Evolutionary conservation across 805 yeast genomes (phyloP), one percentile per base, ranked within the genome.

Genomic region (Priceomyces medius): DNA sequence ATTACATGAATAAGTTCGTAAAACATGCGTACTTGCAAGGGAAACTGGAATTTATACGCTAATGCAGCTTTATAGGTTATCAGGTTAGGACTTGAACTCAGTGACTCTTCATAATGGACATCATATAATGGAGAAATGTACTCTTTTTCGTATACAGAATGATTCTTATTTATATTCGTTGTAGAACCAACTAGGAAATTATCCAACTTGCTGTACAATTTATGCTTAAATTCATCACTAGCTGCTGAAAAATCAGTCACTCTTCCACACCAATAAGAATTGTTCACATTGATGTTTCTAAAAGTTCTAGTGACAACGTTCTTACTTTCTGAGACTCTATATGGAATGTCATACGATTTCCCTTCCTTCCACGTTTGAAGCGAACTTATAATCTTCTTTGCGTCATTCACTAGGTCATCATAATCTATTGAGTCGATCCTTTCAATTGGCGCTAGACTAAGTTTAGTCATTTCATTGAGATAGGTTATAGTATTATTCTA

Each of bases 11-110:
- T 56, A 47, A 64, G 50, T 44, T 68, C 69, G 47, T 64, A 57
- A 47, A 70, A 70, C 9, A 58, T 54, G 13, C 76, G 51, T 32
- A 50, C 54, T 28, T 57, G 57, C 43, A 69, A 51, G 2, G 73
- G 73, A 42, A 61, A 64, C 21, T 58, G 70, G 32, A 69, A 57
- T 43, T 57, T 53, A 49, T 70, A 70, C 41, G 51, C 53, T 19
- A 66, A 50, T 39, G 58, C 61, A 1, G 63, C 59, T 35, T 61
- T 41, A 48, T 70, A 69, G 6, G 64, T 47, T 14, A 27, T 35
- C 26, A 31, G 13, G 14, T 31, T 23, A 16, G 7, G n/a, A 26
- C 6, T 21, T 29, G 35, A 47, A 5, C 55, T 56, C 14, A 43
- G 48, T 21, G 61, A 26, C 7, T 7, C n/a, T 14, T 32, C 35